phyloP scores from a whole-genome alignment of 2,329 filamentous ascomycete species.

The Chaetomiaceae sp. region DNA sequence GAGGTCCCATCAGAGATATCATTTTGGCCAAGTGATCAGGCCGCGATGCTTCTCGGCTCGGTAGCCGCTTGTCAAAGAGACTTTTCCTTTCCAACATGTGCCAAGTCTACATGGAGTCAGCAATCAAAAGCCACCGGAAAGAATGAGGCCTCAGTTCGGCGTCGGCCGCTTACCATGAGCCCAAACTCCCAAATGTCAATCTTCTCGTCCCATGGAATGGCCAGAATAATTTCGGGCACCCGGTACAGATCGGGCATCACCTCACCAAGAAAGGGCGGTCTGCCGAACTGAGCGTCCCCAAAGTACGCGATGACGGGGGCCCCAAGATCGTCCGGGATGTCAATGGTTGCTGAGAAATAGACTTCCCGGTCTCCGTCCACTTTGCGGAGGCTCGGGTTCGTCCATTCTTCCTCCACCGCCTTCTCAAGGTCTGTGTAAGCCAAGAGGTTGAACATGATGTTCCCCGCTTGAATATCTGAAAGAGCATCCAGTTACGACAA shows the following conservation, averaged over 20 bases:
- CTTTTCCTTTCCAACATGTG: background rate
- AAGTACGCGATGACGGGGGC: background rate
- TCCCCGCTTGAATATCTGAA: background rate
- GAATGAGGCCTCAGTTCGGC: too few relatives aligned
- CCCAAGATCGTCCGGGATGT: background rate
- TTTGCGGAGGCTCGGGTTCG: background rate
- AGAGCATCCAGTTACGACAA: too few relatives aligned
- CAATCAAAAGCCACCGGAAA: background rate
- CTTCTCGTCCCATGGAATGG: background rate
- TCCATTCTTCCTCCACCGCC: background rate
- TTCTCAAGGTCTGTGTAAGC: background rate
- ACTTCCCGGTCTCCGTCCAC: background rate
- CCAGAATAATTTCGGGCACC: background rate
- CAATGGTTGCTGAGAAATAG: background rate
- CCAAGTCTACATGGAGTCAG: background rate
- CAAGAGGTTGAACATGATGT: background rate
- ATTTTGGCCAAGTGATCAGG: background rate
- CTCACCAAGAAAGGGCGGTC: background rate
- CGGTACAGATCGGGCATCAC: slow-evolving; percentile 1
- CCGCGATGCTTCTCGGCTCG: background rate
- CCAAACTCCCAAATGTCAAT: slow-evolving; percentile 4
- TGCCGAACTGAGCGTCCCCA: background rate
- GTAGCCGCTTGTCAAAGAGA: background rate
- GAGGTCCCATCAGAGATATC: background rate
- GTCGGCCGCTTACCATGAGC: background rate